Evolutionary conservation across 225 moss, liverwort and hornwort genomes (phyloP).

Genomic region (Antitrichia curtipendula): DNA sequence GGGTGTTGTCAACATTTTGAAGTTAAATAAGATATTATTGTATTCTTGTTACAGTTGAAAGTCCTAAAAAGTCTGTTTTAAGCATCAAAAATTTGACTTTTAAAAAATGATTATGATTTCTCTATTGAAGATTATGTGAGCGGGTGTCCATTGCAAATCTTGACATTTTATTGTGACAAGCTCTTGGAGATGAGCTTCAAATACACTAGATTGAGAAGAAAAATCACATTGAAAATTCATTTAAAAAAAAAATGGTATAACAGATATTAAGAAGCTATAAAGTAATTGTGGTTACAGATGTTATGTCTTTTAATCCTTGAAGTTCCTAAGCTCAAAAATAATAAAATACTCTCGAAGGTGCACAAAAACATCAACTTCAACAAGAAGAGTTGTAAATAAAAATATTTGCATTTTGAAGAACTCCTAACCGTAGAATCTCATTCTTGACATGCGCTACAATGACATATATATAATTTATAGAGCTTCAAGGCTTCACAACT

Average conservation of each 20-base stretch:
- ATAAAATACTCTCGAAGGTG: neutral
- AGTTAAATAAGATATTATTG: neutral
- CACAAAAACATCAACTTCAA: rapidly evolving
- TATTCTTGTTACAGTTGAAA: rapidly evolving
- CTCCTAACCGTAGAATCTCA: rapidly evolving
- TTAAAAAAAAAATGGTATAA: rapidly evolving
- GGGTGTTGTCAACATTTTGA: rapidly evolving
- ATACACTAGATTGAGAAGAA: neutral
- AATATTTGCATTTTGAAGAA: neutral
- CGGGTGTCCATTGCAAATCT: neutral
- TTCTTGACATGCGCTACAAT: neutral
- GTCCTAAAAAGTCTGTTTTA: rapidly evolving
- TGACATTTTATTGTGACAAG: neutral
- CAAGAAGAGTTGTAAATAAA: neutral
- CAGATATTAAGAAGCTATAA: neutral
- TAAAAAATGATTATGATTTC: neutral
- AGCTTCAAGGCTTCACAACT: neutral
- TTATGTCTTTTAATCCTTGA: neutral
- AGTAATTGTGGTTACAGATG: neutral
- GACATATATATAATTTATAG: neutral
- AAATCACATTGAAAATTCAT: no score
- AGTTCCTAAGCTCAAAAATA: neutral
- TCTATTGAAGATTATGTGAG: neutral
- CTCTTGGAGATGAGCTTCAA: neutral
- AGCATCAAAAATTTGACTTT: rapidly evolving